Conservation (phyloP, 2,329 filamentous ascomycete genomes). For the Microcera coccophila region DNA sequence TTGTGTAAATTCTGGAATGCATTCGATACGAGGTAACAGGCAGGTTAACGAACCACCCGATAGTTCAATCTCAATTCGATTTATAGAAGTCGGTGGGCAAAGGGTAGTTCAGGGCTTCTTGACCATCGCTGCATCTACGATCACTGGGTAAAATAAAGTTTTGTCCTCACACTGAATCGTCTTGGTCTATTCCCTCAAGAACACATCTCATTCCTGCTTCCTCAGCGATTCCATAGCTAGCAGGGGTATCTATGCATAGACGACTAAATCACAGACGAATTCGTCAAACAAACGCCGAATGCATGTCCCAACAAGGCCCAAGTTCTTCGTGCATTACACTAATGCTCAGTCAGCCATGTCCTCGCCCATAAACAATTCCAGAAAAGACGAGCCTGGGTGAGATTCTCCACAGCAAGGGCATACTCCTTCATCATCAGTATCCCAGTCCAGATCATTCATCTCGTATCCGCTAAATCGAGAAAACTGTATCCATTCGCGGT, state of each 20-base stretch:
- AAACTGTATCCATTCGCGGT: slow-evolving; percentile 49
- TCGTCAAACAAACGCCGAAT: slow-evolving; percentile 12
- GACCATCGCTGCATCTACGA: too few relatives aligned
- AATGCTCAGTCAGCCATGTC: slow-evolving; percentile 24
- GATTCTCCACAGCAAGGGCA: slow-evolving; percentile 41
- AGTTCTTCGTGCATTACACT: slow-evolving; percentile 13
- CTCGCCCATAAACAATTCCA: slow-evolving; percentile 30
- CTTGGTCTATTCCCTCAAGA: too few relatives aligned
- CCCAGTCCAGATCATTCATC: slow-evolving; percentile 31
- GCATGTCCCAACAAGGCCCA: slow-evolving; percentile 12
- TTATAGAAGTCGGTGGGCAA: too few relatives aligned
- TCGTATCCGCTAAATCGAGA: slow-evolving; percentile 38
- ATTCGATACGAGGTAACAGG: too few relatives aligned
- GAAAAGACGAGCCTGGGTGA: slow-evolving; percentile 35
- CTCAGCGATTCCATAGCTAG: slow-evolving; percentile 19
- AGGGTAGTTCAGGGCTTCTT: too few relatives aligned
- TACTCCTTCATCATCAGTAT: slow-evolving; percentile 34
- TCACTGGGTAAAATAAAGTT: too few relatives aligned
- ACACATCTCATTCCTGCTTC: slow-evolving; percentile 11
- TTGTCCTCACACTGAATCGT: too few relatives aligned
- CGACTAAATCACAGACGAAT: slow-evolving; percentile 14
- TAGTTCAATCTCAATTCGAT: too few relatives aligned
- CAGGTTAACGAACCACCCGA: too few relatives aligned
- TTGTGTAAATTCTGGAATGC: too few relatives aligned
- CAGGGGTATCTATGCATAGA: slow-evolving; percentile 28